Evolutionary conservation across 2,329 filamentous ascomycete genomes (phyloP).

Genomic region (Sphaerulina musiva): DNA sequence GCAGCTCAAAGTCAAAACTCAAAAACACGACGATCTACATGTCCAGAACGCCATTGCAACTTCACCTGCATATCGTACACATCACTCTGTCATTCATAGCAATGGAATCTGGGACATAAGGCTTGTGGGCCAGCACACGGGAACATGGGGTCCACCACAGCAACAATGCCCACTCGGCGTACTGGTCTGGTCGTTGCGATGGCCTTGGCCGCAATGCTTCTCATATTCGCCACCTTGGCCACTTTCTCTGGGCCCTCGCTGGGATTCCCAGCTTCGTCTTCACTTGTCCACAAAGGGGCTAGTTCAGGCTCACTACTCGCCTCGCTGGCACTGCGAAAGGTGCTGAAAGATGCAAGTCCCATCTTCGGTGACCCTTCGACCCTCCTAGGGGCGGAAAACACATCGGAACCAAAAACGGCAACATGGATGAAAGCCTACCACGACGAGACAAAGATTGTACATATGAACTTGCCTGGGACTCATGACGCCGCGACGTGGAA

Average conservation of each 20-base stretch:
- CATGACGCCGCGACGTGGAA: constrained; percentile 51
- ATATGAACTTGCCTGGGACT: constrained; percentile 47
- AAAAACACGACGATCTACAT: background rate
- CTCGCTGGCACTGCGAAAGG: constrained; percentile 38
- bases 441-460: constrained; percentile 40
- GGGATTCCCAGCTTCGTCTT: constrained; percentile 5
- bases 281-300: background rate
- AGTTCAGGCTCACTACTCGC: constrained; percentile 20
- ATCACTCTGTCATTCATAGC: background rate
- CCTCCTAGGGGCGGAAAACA: constrained; percentile 12
- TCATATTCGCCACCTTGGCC: constrained; percentile 15
- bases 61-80: background rate
- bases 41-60: background rate
- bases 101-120: background rate
- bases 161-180: constrained; percentile 3
- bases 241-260: constrained; percentile 9
- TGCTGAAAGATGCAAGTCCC: constrained; percentile 39
- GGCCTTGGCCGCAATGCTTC: background rate
- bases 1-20: background rate
- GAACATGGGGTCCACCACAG: background rate
- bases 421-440: constrained; percentile 44
- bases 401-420: constrained; percentile 24
- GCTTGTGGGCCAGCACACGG: background rate
- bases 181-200: constrained; percentile 5
- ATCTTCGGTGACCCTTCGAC: constrained; percentile 36